phyloP scores from a whole-genome alignment of 495 filamentous ascomycete species.

The Penicillium simplicissimum region DNA sequence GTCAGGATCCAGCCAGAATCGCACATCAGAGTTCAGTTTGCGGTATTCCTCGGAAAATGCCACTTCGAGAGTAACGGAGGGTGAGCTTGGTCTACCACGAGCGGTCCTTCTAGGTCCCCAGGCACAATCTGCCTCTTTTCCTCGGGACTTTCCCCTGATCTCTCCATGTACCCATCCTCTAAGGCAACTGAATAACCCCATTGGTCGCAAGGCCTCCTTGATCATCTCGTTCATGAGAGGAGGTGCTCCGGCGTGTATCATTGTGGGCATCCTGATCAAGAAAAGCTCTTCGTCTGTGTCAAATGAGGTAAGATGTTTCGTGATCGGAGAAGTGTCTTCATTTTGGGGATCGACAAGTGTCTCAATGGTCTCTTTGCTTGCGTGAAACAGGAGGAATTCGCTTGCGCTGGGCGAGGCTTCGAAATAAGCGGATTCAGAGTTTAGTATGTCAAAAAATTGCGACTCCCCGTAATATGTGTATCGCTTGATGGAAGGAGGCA shows the following conservation, averaged over 20 bases:
- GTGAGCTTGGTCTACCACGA: background rate
- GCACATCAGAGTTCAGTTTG: constrained; percentile 6
- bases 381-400: constrained; percentile 9
- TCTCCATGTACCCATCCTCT: background rate
- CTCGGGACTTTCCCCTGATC: background rate
- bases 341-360: background rate
- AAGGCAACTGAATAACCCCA: constrained; percentile 1
- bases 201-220: background rate
- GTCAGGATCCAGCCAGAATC: constrained; percentile 10
- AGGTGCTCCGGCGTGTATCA: background rate
- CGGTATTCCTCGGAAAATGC: background rate
- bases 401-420: constrained; percentile 1
- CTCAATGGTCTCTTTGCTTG: constrained; percentile 9
- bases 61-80: constrained; percentile 1
- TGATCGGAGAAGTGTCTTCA: background rate
- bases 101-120: constrained; percentile 4
- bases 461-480: constrained; percentile 3
- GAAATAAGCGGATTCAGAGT: background rate
- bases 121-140: constrained; percentile 2
- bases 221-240: background rate
- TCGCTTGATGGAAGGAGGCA: constrained; percentile 10
- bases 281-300: constrained; percentile 11
- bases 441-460: constrained; percentile 1
- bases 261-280: constrained; percentile 7
- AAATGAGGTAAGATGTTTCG: background rate